Evolutionary conservation across 495 filamentous ascomycete genomes (phyloP).

Genomic region (Acidiella bohemica): DNA sequence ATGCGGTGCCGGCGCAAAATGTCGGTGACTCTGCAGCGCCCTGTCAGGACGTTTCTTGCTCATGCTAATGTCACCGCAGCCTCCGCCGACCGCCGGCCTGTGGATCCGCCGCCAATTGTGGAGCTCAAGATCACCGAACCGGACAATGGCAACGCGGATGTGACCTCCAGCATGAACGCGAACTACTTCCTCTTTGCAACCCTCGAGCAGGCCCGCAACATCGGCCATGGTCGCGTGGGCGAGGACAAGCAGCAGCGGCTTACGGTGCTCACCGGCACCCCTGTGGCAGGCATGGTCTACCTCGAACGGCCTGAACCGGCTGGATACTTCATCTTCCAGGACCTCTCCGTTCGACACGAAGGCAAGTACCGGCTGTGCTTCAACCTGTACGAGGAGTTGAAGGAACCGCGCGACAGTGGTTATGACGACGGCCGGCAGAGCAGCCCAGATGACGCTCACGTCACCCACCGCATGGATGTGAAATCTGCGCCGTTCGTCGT

Average conservation of each 20-base stretch:
- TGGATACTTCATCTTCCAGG: conserved; percentile 96
- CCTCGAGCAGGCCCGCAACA: conserved; percentile 71
- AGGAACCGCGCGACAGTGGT: conserved; percentile 42
- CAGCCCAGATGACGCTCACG: conserved; percentile 28
- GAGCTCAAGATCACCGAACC: conserved; percentile 79
- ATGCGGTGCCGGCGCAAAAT: conserved; percentile 90
- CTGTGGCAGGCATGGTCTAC: conserved; percentile 93
- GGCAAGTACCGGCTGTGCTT: conserved; percentile 81
- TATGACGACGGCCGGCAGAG: conserved; percentile 15
- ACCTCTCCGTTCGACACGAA: conserved; percentile 92
- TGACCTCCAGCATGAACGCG: conserved; percentile 86
- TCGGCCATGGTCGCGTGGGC: conserved; percentile 66
- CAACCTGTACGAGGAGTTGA: conserved; percentile 81
- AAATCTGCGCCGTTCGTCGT: conserved; percentile 79
- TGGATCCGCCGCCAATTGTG: conserved; percentile 95
- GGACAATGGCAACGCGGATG: conserved; percentile 52
- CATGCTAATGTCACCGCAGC: conserved; percentile 37
- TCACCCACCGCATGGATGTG: conserved; percentile 70
- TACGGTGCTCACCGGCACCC: conserved; percentile 85
- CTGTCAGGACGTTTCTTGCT: no score
- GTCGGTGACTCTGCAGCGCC: conserved; percentile 43
- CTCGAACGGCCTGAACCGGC: conserved; percentile 81
- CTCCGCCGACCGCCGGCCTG: conserved; percentile 87
- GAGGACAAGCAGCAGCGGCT: conserved; percentile 50
- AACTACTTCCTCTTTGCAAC: conserved; percentile 97